phyloP scores from a whole-genome alignment of 768 basidiomycete genomes.

The Mrakia hoshinonis region DNA sequence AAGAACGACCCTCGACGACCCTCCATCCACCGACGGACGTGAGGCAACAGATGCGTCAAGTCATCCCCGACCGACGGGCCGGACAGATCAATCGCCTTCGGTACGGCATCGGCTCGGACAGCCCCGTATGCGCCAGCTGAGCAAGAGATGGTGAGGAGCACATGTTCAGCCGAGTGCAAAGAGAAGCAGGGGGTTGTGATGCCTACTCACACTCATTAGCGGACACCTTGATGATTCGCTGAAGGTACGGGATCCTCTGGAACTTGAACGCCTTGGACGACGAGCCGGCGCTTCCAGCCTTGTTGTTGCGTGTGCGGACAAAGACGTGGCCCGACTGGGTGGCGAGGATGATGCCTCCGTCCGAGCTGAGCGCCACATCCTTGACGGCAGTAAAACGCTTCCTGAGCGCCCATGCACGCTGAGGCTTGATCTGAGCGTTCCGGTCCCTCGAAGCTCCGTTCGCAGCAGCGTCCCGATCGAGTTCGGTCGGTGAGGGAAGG shows the following conservation, averaged over 20 bases:
- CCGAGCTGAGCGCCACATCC: constrained; percentile 82
- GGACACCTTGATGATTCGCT: constrained; percentile 75
- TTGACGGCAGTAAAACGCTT: constrained; percentile 61
- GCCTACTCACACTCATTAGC: constrained; percentile 41
- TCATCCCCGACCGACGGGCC: constrained; percentile 60
- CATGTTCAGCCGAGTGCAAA: background rate
- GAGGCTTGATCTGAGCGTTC: constrained; percentile 53
- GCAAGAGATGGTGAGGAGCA: background rate
- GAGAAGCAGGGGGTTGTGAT: background rate
- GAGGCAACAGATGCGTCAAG: constrained; percentile 59
- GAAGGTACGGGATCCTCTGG: constrained; percentile 66
- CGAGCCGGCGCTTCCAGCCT: constrained; percentile 32
- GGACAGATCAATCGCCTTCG: constrained; percentile 49
- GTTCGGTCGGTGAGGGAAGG: constrained; percentile 38
- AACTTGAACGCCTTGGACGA: constrained; percentile 51
- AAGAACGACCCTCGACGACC: constrained; percentile 18
- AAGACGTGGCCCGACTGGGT: constrained; percentile 93
- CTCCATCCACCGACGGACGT: constrained; percentile 40
- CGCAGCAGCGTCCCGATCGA: constrained; percentile 33
- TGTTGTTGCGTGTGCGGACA: constrained; percentile 57
- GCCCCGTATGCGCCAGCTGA: constrained; percentile 73
- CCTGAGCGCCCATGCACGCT: constrained; percentile 80
- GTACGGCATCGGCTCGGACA: constrained; percentile 62
- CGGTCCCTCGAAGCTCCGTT: constrained; percentile 33
- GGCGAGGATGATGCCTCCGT: constrained; percentile 81